Evolutionary conservation across 768 basidiomycete species (phyloP), one percentile per base, ranked within the genome.

Genomic region (Trametes punicea): DNA sequence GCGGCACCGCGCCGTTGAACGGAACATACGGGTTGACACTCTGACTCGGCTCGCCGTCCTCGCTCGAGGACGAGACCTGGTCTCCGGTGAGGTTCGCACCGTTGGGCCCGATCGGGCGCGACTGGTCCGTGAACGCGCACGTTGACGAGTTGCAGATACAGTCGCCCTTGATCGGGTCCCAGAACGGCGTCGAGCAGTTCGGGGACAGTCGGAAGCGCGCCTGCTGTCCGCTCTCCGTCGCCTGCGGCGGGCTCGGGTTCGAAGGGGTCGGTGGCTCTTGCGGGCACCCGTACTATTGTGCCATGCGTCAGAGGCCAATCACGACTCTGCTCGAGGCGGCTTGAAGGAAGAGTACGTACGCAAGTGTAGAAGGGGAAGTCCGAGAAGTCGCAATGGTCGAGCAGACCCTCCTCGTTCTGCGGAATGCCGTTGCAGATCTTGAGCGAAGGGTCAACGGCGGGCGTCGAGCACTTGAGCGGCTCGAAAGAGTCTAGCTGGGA

Each of bases 351-450:
- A 80, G n/a, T 36, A 16, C 85, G 45, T 68, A 88, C 85, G 67
- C 88, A 89, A 51, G 88, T 90, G 59, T 72, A 84, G 77, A 88
- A 92, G 3, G 89, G 88, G 74, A 87, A 90, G 66, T 88, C 87
- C 0, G 78, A 55, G 72, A 90, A 90, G 4, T 73, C 67, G 68
- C 89, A 90, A 46, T 79, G 80, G 11, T 72, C 68, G 18, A 88
- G 64, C 15, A 88, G 68, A 5, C 88, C 87, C 1, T 67, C 69
- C 69, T 90, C 82, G 64, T 88, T 88, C 53, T 70, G 69, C 1
- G 85, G 83, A 18, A 92, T 82, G 33, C 90, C 90, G 63, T 91
- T 88, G 73, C 90, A 92, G 55, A 92, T 84, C 66, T 83, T 77
- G 27, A 66, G 42, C 25, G 73, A 71, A 2, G 74, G 21, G 59